Base-by-base conservation (phyloP, 768 basidiomycete species). In the Pulveroboletus sp. region DNA sequence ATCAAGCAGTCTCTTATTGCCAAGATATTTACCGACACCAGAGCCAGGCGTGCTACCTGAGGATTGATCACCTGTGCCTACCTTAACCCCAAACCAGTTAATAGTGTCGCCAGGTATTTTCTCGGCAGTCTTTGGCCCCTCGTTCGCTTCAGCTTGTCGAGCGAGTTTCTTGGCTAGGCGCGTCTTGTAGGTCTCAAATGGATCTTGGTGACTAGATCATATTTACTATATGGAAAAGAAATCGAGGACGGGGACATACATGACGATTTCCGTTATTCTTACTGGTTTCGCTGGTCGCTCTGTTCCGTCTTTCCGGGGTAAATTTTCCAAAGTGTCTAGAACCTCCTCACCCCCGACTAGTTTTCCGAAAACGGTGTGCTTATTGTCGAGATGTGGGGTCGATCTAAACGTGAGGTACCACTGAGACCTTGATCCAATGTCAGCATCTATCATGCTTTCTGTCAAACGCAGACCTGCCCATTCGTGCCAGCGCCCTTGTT, bases 311-410 rank as follows among this genome's bases (percentile, higher is more conserved):
- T 93, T 89, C 36, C 83, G 71, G 2, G 90, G 84, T 1, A 93
- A 69, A 27, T 81, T 80, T 65, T 98, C 96, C 23, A 99, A 71
- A 6, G 85, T 80, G 61, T 89, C 80, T 1, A 98, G 73, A 7
- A 95, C 83, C 24, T 94, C 90, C 64, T 95, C 90, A 17, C 95
- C 96, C 9, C 96, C 96, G 2, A 99, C 94, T 13, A 98, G 76
- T 58, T 95, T 94, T 3, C 96, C 96, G 62, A 98, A 99, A 2
- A 98, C 96, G 0, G 93, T 94, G 62, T 94, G 93, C 62, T 94
- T 93, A 51, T 83, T 87, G 68, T 98, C 89, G 19, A 99, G 80
- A 65, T 98, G 82, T 0, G 89, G 78, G 7, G 91, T 79, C 1
- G 85, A 70, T 45, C 76, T 80, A 76, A 97, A 98, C 0, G 95